Evolutionary conservation across 176 grass and related monocot genomes (phyloP).

Genomic region (Triticum monococcum): DNA sequence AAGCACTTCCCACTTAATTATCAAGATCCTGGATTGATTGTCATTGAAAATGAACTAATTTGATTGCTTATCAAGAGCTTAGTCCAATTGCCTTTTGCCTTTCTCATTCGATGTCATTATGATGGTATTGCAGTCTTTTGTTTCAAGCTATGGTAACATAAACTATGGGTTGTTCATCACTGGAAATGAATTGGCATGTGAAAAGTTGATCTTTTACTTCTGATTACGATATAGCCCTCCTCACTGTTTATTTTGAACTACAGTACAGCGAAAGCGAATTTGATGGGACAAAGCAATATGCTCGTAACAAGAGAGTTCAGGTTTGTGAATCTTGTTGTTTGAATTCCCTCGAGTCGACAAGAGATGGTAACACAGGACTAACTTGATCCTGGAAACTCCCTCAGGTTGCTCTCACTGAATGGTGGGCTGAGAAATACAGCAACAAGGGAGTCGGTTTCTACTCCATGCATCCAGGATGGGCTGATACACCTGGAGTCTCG

Average conservation of each 20-base stretch:
- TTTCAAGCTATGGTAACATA: background rate
- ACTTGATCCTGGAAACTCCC: conserved; percentile 10
- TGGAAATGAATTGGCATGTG: no score
- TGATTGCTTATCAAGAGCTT: background rate
- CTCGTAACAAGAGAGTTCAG: conserved; percentile 96
- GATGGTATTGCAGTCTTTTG: background rate
- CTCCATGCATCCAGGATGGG: conserved; percentile 94
- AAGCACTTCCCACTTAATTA: background rate
- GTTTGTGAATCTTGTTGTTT: conserved; percentile 37
- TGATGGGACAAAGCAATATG: conserved; percentile 70
- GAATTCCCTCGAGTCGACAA: background rate
- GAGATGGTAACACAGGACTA: background rate
- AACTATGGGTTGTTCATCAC: background rate
- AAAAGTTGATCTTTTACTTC: background rate
- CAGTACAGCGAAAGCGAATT: conserved; percentile 76
- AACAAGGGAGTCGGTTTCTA: conserved; percentile 75
- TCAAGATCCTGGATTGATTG: background rate
- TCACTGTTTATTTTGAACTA: conserved; percentile 29
- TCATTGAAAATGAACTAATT: background rate
- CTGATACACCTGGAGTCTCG: conserved; percentile 72
- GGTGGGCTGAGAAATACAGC: conserved; percentile 66
- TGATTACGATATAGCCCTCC: background rate
- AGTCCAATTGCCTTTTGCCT: background rate
- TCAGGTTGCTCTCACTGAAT: conserved; percentile 84
- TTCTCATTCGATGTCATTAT: background rate